Percentiles rank a stretch among this genome's conserved stretches.
Evolutionary conservation across 805 yeast genomes (phyloP).

Genomic region (Metschnikowia corniflorae): DNA sequence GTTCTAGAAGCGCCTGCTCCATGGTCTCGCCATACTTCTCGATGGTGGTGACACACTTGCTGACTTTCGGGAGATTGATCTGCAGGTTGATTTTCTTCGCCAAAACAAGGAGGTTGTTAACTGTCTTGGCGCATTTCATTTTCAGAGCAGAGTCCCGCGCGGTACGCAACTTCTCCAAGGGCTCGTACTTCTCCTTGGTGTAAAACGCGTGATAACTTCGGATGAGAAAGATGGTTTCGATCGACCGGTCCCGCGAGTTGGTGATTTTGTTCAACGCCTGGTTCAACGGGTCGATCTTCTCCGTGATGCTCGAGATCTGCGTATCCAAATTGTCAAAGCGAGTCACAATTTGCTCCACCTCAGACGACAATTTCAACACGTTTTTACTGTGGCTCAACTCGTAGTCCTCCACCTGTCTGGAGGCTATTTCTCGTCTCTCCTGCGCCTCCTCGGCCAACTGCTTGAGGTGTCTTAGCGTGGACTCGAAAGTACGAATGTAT

Average conservation of each 20-base stretch:
- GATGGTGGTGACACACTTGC: slow-evolving; percentile 42
- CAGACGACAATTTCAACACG: slow-evolving; percentile 51
- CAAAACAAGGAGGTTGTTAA: slow-evolving; percentile 60
- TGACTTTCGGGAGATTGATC: slow-evolving; percentile 41
- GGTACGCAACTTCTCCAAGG: slow-evolving; percentile 56
- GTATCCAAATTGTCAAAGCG: slow-evolving; percentile 50
- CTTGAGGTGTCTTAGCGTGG: slow-evolving; percentile 70
- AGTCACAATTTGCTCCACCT: slow-evolving; percentile 43
- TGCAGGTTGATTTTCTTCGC: slow-evolving; percentile 55
- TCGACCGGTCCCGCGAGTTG: slow-evolving; percentile 68
- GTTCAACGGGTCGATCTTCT: slow-evolving; percentile 65
- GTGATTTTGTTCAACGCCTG: slow-evolving; percentile 65
- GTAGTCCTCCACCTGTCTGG: slow-evolving; percentile 52
- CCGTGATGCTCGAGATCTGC: slow-evolving; percentile 53
- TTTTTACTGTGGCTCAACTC: slow-evolving; percentile 68
- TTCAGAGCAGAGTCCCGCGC: slow-evolving; percentile 47
- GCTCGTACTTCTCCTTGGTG: slow-evolving; percentile 50
- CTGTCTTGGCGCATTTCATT: slow-evolving; percentile 63
- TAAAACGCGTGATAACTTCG: slow-evolving; percentile 75
- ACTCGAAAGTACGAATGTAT: slow-evolving; percentile 87
- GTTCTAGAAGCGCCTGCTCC: slow-evolving; percentile 66
- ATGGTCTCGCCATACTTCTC: slow-evolving; percentile 71
- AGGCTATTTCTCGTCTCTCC: slow-evolving; percentile 48
- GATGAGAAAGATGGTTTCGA: slow-evolving; percentile 67
- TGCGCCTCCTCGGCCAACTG: slow-evolving; percentile 55